phyloP scores from a whole-genome alignment of 805 yeast species.

The Candida schatavii region DNA sequence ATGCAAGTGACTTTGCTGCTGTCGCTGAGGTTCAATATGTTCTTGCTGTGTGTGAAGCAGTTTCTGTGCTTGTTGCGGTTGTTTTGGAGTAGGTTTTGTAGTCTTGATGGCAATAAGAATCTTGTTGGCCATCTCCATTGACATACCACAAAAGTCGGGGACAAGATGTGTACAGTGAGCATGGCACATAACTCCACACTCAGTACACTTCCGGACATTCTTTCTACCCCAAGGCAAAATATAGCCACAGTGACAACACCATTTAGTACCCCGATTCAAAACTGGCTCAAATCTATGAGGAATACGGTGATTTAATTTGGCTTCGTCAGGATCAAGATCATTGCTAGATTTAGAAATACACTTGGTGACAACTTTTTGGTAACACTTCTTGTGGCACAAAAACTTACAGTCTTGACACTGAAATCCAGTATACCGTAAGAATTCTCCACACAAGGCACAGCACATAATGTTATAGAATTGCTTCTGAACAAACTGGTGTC shows the following conservation, averaged over 20 bases:
- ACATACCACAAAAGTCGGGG: constrained; percentile 98
- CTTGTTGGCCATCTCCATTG: constrained; percentile 93
- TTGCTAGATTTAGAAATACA: constrained; percentile 76
- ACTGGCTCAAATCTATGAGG: constrained; percentile 96
- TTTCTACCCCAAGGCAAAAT: constrained; percentile 93
- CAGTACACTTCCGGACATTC: constrained; percentile 87
- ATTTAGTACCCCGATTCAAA: constrained; percentile 90
- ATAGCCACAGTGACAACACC: constrained; percentile 99
- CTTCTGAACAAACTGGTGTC: constrained; percentile 94
- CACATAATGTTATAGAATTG: constrained; percentile 96
- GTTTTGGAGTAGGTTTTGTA: constrained; percentile 6
- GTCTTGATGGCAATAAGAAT: constrained; percentile 83
- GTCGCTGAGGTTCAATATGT: neutral
- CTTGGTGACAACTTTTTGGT: constrained; percentile 75
- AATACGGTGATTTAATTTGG: constrained; percentile 88
- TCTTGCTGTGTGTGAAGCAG: constrained; percentile 3
- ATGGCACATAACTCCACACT: constrained; percentile 95
- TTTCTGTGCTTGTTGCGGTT: neutral
- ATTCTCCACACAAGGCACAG: constrained; percentile 96
- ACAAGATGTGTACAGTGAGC: constrained; percentile 89
- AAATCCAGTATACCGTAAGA: constrained; percentile 79
- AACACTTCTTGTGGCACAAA: constrained; percentile 78
- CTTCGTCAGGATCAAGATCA: constrained; percentile 68
- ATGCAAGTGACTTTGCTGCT: constrained; percentile 3
- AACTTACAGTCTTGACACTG: constrained; percentile 85